Percentiles rank a stretch among this genome's conserved stretches.
Conservation (phyloP, 2,329 filamentous ascomycete genomes). For the Zasmidium angulare region DNA sequence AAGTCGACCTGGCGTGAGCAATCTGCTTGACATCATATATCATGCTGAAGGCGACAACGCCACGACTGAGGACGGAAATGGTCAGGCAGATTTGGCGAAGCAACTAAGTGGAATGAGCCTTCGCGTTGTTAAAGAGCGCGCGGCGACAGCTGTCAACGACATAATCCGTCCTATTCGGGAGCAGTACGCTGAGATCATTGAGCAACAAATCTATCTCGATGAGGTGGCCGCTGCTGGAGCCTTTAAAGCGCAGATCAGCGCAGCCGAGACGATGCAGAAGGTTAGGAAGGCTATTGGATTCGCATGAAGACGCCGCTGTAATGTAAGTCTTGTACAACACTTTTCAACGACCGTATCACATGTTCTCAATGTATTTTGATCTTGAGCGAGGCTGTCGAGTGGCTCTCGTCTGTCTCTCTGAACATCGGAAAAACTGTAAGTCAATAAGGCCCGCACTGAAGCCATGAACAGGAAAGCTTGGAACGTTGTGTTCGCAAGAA, state of each 20-base stretch:
- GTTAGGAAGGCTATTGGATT: slow-evolving; percentile 48
- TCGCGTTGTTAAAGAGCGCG: slow-evolving; percentile 62
- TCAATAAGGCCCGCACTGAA: too few species aligned
- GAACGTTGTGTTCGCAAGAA: too few species aligned
- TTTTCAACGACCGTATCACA: not conserved
- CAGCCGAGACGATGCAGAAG: slow-evolving; percentile 50
- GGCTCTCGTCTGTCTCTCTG: too few species aligned
- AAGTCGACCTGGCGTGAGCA: slow-evolving; percentile 77
- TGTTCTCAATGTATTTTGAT: too few species aligned
- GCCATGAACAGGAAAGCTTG: too few species aligned
- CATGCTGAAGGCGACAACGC: slow-evolving; percentile 43
- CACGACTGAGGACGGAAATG: slow-evolving; percentile 17
- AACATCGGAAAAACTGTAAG: too few species aligned
- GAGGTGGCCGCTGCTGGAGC: slow-evolving; percentile 57
- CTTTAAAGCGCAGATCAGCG: slow-evolving; percentile 60
- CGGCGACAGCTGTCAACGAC: slow-evolving; percentile 58
- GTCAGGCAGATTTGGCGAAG: slow-evolving; percentile 48
- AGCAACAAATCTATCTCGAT: slow-evolving; percentile 55
- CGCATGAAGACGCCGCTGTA: slow-evolving; percentile 13
- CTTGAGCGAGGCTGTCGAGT: too few species aligned
- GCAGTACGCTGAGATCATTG: slow-evolving; percentile 56
- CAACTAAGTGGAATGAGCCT: slow-evolving; percentile 50
- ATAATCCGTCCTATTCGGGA: slow-evolving; percentile 58
- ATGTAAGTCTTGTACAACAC: not conserved
- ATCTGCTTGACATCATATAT: slow-evolving; percentile 77